Percentiles rank a stretch among this genome's conserved stretches.
Evolutionary conservation across 768 basidiomycete genomes (phyloP).

Genomic region (Dendrothele bispora): DNA sequence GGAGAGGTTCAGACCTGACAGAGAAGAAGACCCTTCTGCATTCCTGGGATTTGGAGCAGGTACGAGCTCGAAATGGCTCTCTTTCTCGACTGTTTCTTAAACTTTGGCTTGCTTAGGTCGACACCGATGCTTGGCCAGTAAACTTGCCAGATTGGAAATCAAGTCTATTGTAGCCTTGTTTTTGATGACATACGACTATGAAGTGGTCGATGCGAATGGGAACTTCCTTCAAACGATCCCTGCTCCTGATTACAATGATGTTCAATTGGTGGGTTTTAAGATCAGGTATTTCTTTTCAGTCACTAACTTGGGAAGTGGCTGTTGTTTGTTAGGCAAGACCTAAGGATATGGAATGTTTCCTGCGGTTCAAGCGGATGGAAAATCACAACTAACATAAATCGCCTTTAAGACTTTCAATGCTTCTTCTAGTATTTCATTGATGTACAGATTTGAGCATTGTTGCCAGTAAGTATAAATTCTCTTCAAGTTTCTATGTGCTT

Average conservation of each 20-base stretch:
- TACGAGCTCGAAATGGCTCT: conserved; percentile 12
- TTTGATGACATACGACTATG: conserved; percentile 32
- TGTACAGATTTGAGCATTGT: background rate
- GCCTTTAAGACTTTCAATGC: background rate
- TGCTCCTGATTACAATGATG: conserved; percentile 30
- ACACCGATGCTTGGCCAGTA: conserved; percentile 19
- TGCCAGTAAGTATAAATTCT: too few relatives aligned
- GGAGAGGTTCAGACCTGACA: conserved; percentile 24
- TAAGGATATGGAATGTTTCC: conserved; percentile 24
- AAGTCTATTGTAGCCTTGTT: conserved; percentile 35
- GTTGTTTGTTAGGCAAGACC: conserved; percentile 21
- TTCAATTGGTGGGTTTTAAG: conserved; percentile 24
- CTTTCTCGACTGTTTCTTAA: background rate
- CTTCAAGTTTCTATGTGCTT: background rate
- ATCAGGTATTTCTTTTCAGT: background rate
- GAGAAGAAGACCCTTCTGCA: conserved; percentile 36
- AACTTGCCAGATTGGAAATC: conserved; percentile 38
- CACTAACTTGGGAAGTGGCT: background rate
- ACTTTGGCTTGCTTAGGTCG: conserved; percentile 1
- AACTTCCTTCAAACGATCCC: conserved; percentile 24
- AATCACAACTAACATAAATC: background rate
- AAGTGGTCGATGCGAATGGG: conserved; percentile 31
- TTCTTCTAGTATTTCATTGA: background rate
- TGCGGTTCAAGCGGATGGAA: conserved; percentile 24
- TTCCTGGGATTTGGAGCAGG: conserved; percentile 43